phyloP scores from a whole-genome alignment of 306 rosid species.

The Rosa chinensis region DNA sequence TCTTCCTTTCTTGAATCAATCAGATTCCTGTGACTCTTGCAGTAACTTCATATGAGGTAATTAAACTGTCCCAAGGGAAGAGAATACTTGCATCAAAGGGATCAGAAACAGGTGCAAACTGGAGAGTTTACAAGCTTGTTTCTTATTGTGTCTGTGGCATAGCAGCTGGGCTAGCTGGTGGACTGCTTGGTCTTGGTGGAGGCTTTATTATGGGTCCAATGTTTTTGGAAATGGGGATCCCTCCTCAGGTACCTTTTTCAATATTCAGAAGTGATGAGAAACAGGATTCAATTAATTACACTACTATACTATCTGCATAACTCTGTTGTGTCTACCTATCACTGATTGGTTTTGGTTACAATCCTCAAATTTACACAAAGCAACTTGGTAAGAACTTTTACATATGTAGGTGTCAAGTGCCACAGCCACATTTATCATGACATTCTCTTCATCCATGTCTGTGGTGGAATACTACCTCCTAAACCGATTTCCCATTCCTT shows the following conservation, averaged over 20 bases:
- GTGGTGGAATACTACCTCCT: constrained; percentile 69
- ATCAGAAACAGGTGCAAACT: constrained; percentile 35
- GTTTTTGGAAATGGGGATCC: constrained; percentile 71
- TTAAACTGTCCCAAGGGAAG: constrained; percentile 51
- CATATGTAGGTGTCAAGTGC: constrained; percentile 66
- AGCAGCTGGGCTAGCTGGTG: constrained; percentile 67
- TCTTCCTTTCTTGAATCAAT: not conserved
- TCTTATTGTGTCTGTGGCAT: constrained; percentile 41
- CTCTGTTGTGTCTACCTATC: not conserved
- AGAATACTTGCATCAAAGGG: constrained; percentile 57
- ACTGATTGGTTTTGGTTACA: not conserved
- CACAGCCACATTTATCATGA: constrained; percentile 66
- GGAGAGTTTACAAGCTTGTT: constrained; percentile 31
- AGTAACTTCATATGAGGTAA: constrained; percentile 57
- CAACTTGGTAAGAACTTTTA: not conserved
- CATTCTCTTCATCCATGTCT: constrained; percentile 77
- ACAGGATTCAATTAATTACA: not conserved
- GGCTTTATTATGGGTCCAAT: constrained; percentile 77
- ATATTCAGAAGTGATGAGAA: not conserved
- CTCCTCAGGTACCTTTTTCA: constrained; percentile 58
- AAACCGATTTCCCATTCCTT: constrained; percentile 67
- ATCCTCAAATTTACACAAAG: not conserved
- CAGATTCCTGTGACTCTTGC: constrained; percentile 41
- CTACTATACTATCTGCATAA: not conserved
- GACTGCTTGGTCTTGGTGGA: constrained; percentile 75